A percentile compares a stretch with the other conserved stretches of the same genome.
These are phyloP conservation scores for Microsporum canis DNA, from an alignment of 2,329 filamentous ascomycete genomes.

Conservation along the genomic window DNA sequence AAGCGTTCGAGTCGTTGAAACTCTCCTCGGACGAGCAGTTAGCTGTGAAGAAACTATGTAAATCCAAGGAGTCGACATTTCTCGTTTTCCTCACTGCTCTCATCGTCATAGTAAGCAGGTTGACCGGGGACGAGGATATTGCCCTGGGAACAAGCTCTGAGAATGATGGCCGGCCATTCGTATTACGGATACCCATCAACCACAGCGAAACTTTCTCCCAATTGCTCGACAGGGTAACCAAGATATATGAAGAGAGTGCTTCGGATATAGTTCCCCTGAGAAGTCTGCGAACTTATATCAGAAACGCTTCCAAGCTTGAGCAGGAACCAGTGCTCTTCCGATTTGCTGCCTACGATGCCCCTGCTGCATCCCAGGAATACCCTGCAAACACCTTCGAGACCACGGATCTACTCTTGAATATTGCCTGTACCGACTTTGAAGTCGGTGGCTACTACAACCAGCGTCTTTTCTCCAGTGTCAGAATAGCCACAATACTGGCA, in stretches of 20 bases:
- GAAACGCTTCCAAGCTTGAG: slow-evolving; percentile 31
- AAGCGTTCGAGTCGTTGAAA: slow-evolving; percentile 33
- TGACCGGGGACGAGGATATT: slow-evolving; percentile 41
- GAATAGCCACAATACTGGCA: slow-evolving; percentile 34
- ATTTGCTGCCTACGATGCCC: slow-evolving; percentile 39
- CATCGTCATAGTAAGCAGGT: slow-evolving; percentile 34
- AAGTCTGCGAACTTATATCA: slow-evolving; percentile 31
- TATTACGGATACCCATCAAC: slow-evolving; percentile 34
- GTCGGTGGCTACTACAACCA: slow-evolving; percentile 36
- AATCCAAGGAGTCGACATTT: slow-evolving; percentile 22
- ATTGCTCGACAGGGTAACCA: slow-evolving; percentile 31
- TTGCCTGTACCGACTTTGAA: slow-evolving; percentile 21
- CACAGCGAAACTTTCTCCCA: slow-evolving; percentile 31
- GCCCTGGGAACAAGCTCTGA: slow-evolving; percentile 35
- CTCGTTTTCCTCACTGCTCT: slow-evolving; percentile 36
- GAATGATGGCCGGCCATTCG: slow-evolving; percentile 36
- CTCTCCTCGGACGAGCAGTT: slow-evolving; percentile 27
- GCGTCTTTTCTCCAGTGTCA: slow-evolving; percentile 36
- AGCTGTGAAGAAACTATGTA: slow-evolving; percentile 28
- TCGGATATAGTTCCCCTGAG: slow-evolving; percentile 34
- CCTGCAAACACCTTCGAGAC: slow-evolving; percentile 35
- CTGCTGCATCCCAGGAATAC: slow-evolving; percentile 31
- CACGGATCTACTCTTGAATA: slow-evolving; percentile 33
- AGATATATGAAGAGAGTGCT: slow-evolving; percentile 33
- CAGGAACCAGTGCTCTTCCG: slow-evolving; percentile 34